Conservation (phyloP, 495 filamentous ascomycete genomes). For the Penicillium paradoxum region DNA sequence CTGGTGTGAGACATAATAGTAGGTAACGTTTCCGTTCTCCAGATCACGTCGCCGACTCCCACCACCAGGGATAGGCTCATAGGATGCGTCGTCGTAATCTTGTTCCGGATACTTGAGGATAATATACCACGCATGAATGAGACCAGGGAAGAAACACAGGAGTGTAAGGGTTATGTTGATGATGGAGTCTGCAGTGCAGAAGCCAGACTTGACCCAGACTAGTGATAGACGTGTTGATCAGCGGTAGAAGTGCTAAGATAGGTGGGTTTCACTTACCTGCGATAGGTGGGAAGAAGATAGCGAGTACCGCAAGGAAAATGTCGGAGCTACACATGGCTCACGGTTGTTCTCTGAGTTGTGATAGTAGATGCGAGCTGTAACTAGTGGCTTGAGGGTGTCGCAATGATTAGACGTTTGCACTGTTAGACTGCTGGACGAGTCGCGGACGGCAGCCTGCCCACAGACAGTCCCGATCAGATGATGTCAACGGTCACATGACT, state of each 20-base stretch:
- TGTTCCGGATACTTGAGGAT: constrained; percentile 83
- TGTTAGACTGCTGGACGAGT: neutral
- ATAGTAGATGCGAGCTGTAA: neutral
- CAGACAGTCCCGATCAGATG: constrained; percentile 1
- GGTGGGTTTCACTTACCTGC: constrained; percentile 59
- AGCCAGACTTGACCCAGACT: constrained; percentile 95
- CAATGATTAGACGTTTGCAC: neutral
- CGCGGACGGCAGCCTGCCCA: neutral
- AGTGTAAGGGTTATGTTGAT: constrained; percentile 92
- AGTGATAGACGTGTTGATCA: neutral
- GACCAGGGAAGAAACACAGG: constrained; percentile 86
- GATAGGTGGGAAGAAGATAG: constrained; percentile 90
- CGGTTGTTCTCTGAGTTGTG: neutral
- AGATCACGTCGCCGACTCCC: constrained; percentile 41
- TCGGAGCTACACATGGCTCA: constrained; percentile 67
- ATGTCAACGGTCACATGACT: constrained; percentile 6
- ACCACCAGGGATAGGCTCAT: constrained; percentile 54
- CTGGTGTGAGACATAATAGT: constrained; percentile 62
- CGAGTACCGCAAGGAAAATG: constrained; percentile 81
- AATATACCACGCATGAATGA: constrained; percentile 97
- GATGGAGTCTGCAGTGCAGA: constrained; percentile 88
- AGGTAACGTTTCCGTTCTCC: constrained; percentile 53
- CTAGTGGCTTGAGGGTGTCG: neutral
- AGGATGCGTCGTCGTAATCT: constrained; percentile 51
- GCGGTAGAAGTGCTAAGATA: neutral